Evolutionary conservation across 2,329 filamentous ascomycete species (phyloP).

Genomic region (Plectosphaerella plurivora): DNA sequence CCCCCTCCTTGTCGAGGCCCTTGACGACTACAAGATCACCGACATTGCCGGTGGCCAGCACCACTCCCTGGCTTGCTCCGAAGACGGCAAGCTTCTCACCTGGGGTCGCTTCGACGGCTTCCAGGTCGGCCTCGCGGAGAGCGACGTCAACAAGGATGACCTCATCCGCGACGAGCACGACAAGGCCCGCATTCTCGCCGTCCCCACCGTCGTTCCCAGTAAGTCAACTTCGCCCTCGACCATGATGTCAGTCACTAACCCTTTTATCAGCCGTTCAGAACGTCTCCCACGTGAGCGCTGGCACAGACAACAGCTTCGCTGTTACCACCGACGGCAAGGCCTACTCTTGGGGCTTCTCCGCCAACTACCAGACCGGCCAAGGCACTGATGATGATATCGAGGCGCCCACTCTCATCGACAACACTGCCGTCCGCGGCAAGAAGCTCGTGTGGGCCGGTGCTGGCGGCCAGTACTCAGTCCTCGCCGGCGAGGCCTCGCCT

Average conservation of each 20-base stretch:
- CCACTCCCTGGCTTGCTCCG: conserved; percentile 64
- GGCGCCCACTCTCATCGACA: conserved; percentile 75
- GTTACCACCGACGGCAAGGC: conserved; percentile 66
- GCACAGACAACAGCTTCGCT: conserved; percentile 70
- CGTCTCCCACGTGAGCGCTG: conserved; percentile 56
- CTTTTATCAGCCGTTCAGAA: conserved; percentile 40
- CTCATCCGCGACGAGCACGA: conserved; percentile 60
- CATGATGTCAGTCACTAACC: background rate
- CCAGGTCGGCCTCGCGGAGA: conserved; percentile 53
- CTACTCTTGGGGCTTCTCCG: conserved; percentile 77
- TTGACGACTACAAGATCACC: conserved; percentile 60
- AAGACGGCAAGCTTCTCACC: conserved; percentile 51
- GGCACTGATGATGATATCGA: conserved; percentile 76
- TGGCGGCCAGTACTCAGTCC: conserved; percentile 78
- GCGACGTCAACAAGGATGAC: conserved; percentile 51
- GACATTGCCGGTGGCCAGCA: conserved; percentile 66
- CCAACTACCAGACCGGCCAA: conserved; percentile 75
- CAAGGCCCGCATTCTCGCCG: conserved; percentile 66
- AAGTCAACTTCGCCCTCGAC: conserved; percentile 17
- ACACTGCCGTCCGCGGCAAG: conserved; percentile 73
- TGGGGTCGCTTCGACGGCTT: conserved; percentile 57
- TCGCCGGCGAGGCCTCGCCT: conserved; percentile 37
- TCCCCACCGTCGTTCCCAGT: conserved; percentile 58
- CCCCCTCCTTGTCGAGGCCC: conserved; percentile 61
- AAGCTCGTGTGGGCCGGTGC: conserved; percentile 74